A percentile compares a stretch with the other conserved stretches of the same genome.
phyloP scores from a whole-genome alignment of 2,329 filamentous ascomycete genomes.

The Acrocalymma vagum region DNA sequence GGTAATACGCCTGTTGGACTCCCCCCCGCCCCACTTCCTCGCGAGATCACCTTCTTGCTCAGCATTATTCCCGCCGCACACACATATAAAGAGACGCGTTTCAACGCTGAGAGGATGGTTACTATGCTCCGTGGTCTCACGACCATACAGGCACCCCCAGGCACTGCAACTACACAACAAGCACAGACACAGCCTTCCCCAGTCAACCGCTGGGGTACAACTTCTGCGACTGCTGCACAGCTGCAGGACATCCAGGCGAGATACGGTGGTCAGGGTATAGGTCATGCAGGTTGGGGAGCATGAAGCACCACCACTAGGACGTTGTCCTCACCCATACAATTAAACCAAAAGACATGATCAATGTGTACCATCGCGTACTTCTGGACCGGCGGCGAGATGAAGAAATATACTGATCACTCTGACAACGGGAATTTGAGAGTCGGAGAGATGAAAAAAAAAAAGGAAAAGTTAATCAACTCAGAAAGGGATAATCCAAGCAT shows the following conservation, averaged over 20 bases:
- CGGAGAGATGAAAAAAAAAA: too few relatives aligned
- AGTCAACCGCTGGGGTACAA: constrained; percentile 36
- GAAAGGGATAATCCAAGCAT: too few relatives aligned
- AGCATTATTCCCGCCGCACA: constrained; percentile 78
- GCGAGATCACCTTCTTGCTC: constrained; percentile 64
- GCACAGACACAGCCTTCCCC: constrained; percentile 20
- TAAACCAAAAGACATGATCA: too few relatives aligned
- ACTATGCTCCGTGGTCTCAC: constrained; percentile 69
- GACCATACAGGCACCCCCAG: constrained; percentile 24
- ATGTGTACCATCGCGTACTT: too few relatives aligned
- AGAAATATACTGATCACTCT: too few relatives aligned
- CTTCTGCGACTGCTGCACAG: constrained; percentile 36
- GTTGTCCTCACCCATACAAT: too few relatives aligned
- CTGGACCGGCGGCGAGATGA: too few relatives aligned
- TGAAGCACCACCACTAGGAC: too few relatives aligned
- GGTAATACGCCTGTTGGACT: constrained; percentile 34
- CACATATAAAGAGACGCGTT: constrained; percentile 74
- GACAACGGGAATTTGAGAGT: too few relatives aligned
- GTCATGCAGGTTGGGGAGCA: constrained; percentile 8
- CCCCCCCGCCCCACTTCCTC: constrained; percentile 73
- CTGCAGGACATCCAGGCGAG: constrained; percentile 41
- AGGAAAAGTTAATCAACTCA: too few relatives aligned
- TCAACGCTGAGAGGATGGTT: constrained; percentile 76
- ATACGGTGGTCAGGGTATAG: constrained; percentile 29
- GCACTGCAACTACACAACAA: constrained; percentile 5